Percentiles rank a stretch among this genome's conserved stretches.
Evolutionary conservation across 768 basidiomycete species (phyloP).

Genomic region (Phylloporus sp.): DNA sequence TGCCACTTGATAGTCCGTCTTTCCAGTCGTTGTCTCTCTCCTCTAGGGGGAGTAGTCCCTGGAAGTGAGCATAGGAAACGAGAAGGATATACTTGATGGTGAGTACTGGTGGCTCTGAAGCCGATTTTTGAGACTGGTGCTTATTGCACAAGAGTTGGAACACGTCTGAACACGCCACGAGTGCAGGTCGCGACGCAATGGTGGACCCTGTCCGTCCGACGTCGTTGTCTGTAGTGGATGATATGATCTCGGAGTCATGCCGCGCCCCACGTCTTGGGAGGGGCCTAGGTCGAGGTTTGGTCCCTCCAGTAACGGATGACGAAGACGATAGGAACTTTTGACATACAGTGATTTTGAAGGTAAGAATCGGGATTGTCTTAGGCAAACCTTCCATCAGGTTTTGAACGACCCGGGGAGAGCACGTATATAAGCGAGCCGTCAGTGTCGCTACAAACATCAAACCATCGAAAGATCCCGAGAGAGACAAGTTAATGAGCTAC

Average conservation of each 20-base stretch:
- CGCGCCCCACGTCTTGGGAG: constrained; percentile 25
- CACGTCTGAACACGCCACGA: constrained; percentile 26
- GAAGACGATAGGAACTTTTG: constrained; percentile 35
- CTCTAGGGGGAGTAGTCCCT: constrained; percentile 17
- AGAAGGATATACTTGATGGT: constrained; percentile 39
- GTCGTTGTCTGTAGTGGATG: constrained; percentile 8
- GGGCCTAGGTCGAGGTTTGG: constrained; percentile 33
- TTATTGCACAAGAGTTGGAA: constrained; percentile 21
- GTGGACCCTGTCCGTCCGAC: constrained; percentile 16
- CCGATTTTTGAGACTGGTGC: constrained; percentile 5
- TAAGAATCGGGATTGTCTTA: constrained; percentile 32
- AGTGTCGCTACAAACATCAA: constrained; percentile 34
- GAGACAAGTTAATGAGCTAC: constrained; percentile 42
- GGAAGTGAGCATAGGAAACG: constrained; percentile 37
- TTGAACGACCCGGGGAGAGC: constrained; percentile 27
- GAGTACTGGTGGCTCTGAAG: constrained; percentile 8
- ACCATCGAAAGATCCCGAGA: constrained; percentile 36
- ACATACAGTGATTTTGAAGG: constrained; percentile 44
- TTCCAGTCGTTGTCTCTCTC: constrained; percentile 37
- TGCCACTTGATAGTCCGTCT: constrained; percentile 22
- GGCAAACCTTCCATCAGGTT: constrained; percentile 37
- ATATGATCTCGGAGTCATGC: constrained; percentile 3
- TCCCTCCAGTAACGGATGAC: constrained; percentile 7
- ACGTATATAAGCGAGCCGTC: constrained; percentile 33
- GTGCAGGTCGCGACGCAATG: constrained; percentile 24